phyloP scores from a whole-genome alignment of 805 yeast species.

The Maudiozyma saulgeensis region DNA sequence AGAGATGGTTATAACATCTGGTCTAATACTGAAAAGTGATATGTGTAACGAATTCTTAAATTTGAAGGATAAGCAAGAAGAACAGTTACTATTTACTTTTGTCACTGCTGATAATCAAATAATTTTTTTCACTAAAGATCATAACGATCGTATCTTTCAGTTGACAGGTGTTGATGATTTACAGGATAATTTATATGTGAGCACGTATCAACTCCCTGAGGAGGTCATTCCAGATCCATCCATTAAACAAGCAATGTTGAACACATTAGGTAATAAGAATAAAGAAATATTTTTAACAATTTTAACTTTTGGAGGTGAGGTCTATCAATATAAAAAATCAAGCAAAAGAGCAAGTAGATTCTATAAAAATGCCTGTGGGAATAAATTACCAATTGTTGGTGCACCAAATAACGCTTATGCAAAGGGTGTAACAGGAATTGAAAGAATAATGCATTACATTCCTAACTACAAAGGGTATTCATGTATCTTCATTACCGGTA shows the following conservation, averaged over 20 bases:
- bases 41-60: conserved; percentile 36
- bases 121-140: conserved; percentile 50
- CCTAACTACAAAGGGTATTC: conserved; percentile 49
- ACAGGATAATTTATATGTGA: conserved; percentile 32
- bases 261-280: conserved; percentile 52
- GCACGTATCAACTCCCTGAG: conserved; percentile 27
- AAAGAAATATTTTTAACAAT: conserved; percentile 59
- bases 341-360: conserved; percentile 16
- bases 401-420: conserved; percentile 74
- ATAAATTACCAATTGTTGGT: conserved; percentile 47
- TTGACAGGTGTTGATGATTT: conserved; percentile 31
- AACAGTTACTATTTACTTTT: conserved; percentile 43
- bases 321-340: conserved; percentile 53
- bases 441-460: conserved; percentile 54
- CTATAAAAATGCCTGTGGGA: conserved; percentile 18
- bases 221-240: conserved; percentile 58
- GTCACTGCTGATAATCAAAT: conserved; percentile 73
- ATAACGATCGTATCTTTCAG: conserved; percentile 33
- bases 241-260: conserved; percentile 57
- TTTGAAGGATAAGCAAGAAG: conserved; percentile 15
- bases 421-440: conserved; percentile 51
- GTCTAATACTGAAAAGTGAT: conserved; percentile 47
- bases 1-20: conserved; percentile 55
- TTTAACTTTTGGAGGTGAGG: conserved; percentile 74
- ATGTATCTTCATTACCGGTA: conserved; percentile 63